phyloP scores from a whole-genome alignment of 257 asterid genomes.

The Misopates orontium region DNA sequence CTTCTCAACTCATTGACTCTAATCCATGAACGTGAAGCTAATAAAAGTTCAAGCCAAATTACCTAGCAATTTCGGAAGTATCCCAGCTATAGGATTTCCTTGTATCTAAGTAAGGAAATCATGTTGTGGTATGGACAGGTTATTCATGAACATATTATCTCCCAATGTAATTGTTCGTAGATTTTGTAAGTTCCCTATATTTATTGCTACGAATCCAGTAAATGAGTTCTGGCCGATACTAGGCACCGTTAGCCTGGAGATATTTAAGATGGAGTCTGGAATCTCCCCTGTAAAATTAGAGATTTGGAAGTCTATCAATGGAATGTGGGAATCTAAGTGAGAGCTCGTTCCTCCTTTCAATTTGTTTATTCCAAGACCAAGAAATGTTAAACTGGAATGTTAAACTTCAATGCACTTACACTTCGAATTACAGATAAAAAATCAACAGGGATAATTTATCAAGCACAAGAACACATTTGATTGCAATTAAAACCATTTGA shows the following conservation, averaged over 20 bases:
- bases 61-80: constrained; percentile 23
- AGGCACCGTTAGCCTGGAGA: no score
- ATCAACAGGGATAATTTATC: no score
- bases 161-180: background rate
- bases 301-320: no score
- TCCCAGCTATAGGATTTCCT: constrained; percentile 14
- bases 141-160: background rate
- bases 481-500: no score
- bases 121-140: constrained; percentile 5
- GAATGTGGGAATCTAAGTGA: no score
- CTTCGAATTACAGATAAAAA: no score
- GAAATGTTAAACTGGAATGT: background rate
- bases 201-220: constrained; percentile 22
- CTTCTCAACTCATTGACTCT: constrained; percentile 6
- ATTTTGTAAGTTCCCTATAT: constrained; percentile 15
- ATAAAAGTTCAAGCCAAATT: constrained; percentile 2
- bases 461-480: no score
- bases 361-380: background rate
- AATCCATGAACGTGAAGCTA: no score
- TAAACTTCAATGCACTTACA: no score
- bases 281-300: no score
- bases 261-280: no score
- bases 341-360: background rate
- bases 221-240: no score
- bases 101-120: constrained; percentile 7